Percentiles rank a stretch among this genome's conserved stretches.
phyloP scores from a whole-genome alignment of 176 grass and related monocot genomes.

The Oryza punctata region DNA sequence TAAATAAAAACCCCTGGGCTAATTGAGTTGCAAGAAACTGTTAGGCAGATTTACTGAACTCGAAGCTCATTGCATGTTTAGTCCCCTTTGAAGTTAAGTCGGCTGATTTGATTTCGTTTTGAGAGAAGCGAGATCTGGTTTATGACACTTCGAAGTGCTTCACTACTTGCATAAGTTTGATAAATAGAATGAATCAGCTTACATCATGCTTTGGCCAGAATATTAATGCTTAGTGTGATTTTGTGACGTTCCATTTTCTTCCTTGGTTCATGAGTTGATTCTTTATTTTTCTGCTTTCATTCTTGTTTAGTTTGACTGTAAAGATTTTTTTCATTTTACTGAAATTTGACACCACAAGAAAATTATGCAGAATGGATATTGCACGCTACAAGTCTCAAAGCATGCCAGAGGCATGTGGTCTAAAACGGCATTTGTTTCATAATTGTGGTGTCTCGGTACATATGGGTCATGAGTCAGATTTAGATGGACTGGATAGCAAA shows the following conservation, averaged over 20 bases:
- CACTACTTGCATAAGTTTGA: slow-evolving; percentile 5
- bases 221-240: slow-evolving; percentile 7
- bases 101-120: background rate
- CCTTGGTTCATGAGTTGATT: background rate
- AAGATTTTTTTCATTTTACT: slow-evolving; percentile 17
- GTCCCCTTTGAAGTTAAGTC: background rate
- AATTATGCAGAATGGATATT: slow-evolving; percentile 89
- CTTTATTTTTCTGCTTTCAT: background rate
- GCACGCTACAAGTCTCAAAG: slow-evolving; percentile 78
- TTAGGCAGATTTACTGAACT: background rate
- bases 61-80: slow-evolving; percentile 2
- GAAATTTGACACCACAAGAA: slow-evolving; percentile 42
- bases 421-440: slow-evolving; percentile 48
- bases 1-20: background rate
- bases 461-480: slow-evolving; percentile 70
- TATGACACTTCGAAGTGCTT: background rate
- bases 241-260: background rate
- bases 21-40: background rate
- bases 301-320: slow-evolving; percentile 20
- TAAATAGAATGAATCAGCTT: background rate
- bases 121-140: background rate
- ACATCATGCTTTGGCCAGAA: background rate
- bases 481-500: slow-evolving; percentile 77
- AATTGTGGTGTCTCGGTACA: slow-evolving; percentile 40
- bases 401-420: slow-evolving; percentile 40